Conservation (phyloP, 345 rosid genomes). For the Populus simonii region DNA sequence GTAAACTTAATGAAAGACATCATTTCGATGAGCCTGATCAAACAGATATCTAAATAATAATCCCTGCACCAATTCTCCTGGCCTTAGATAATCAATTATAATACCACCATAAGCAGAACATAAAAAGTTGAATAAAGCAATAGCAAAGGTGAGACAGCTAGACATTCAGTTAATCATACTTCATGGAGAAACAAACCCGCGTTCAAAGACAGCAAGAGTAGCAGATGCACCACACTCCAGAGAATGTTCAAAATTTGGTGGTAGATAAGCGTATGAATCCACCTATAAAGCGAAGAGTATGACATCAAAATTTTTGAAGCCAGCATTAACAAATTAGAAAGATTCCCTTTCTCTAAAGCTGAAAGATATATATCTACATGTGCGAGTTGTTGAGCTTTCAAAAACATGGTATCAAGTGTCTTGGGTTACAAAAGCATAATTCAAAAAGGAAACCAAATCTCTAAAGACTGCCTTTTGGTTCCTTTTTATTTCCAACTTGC, state of each 20-base stretch:
- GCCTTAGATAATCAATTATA: background rate
- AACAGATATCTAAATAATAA: background rate
- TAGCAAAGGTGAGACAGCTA: background rate
- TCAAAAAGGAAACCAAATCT: background rate
- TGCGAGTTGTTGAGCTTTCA: background rate
- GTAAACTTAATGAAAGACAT: background rate
- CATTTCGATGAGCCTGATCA: background rate
- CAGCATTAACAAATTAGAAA: background rate
- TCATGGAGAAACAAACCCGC: constrained; percentile 44
- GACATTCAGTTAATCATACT: background rate
- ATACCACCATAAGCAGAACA: constrained; percentile 4
- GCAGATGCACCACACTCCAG: constrained; percentile 54
- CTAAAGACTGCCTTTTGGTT: background rate
- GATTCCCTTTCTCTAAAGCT: background rate
- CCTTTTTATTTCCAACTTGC: background rate
- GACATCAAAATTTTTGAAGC: constrained; percentile 5
- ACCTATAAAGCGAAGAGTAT: constrained; percentile 39
- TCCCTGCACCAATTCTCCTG: constrained; percentile 6
- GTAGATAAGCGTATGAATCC: constrained; percentile 86
- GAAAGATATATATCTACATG: background rate
- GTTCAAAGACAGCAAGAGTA: constrained; percentile 65
- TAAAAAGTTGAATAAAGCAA: constrained; percentile 5
- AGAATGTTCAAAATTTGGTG: constrained; percentile 65
- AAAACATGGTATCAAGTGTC: background rate
- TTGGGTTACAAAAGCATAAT: background rate